Percentiles rank a stretch among this genome's conserved stretches.
Evolutionary conservation across 2,329 filamentous ascomycete genomes (phyloP).

Genomic region (Arthrobotrys iridis): DNA sequence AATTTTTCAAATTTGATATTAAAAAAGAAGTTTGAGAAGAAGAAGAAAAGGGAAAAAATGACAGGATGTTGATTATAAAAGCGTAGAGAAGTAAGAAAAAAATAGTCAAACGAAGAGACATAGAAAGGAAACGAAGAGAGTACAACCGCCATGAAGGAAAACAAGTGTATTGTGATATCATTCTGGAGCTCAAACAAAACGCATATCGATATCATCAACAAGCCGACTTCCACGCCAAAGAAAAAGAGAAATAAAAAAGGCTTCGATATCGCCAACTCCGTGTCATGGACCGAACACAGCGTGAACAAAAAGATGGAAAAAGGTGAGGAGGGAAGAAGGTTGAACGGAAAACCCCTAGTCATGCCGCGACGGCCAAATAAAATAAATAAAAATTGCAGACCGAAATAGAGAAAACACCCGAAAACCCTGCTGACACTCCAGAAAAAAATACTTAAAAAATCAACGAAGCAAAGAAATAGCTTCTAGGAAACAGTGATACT

Average conservation of each 20-base stretch:
- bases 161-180: conserved; percentile 24
- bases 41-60: not conserved
- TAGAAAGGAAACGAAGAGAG: not conserved
- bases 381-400: conserved; percentile 1
- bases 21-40: conserved; percentile 1
- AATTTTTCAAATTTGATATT: conserved; percentile 17
- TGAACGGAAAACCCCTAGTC: not conserved
- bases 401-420: conserved; percentile 7
- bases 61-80: conserved; percentile 22
- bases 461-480: not conserved
- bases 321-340: not conserved
- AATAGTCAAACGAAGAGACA: not conserved
- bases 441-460: not conserved
- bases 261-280: conserved; percentile 3
- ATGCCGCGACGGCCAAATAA: not conserved
- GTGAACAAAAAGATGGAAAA: not conserved
- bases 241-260: not conserved
- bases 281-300: not conserved
- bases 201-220: conserved; percentile 7
- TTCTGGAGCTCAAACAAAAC: conserved; percentile 26
- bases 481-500: conserved; percentile 48
- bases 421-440: not conserved
- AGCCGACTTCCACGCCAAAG: conserved; percentile 6
- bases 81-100: not conserved
- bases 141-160: conserved; percentile 8